Evolutionary conservation across 2,329 filamentous ascomycete genomes (phyloP), one percentile per base, ranked within the genome.

Genomic region (Daldinia sp.): DNA sequence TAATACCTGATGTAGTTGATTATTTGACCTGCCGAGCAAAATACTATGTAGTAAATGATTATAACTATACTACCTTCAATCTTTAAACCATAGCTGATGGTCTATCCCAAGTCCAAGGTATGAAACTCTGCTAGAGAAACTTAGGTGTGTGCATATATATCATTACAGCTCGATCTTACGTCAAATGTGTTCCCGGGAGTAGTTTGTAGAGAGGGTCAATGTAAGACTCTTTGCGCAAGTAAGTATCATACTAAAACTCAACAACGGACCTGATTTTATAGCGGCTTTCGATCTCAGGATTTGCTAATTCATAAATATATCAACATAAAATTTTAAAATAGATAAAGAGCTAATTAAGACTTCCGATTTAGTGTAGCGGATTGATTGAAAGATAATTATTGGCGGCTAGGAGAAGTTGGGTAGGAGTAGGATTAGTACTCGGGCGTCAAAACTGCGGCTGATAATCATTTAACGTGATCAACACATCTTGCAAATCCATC

Each of bases 401-500:
- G 12, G 44, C 20, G 20, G 44, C 13, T 48, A 48, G 23, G 23
- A 48, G 12, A 48, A 12, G 6, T 23, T 5, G 44, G 15, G 26
- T 48, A 28, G 44, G 23, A 48, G 23, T 48, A 18, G 18, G 23
- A 18, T 26, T 46, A 48, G 12, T 23, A 28, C 12, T 48, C 23
- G 12, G 23, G 23, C 12, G 44, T 48, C 23, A 28, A 48, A 48
- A 48, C 15, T 48, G 44, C 44, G 44, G 23, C 44, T 48, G 44
- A 48, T 28, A 48, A 48, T n/a, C 10, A 12, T 15, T 13, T 23
- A 28, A 13, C 13, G 13, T 6, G 44, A 48, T 46, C 10, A 46
- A 46, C 42, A 46, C 20, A 26, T 48, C 44, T 28, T 15, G 44
- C 28, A 48, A 48, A 26, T 48, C 44, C 13, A 28, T 48, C 44